Evolutionary conservation across 441 rosid genomes (phyloP), one percentile per base, ranked within the genome.

Genomic region (Mallotus repandus): DNA sequence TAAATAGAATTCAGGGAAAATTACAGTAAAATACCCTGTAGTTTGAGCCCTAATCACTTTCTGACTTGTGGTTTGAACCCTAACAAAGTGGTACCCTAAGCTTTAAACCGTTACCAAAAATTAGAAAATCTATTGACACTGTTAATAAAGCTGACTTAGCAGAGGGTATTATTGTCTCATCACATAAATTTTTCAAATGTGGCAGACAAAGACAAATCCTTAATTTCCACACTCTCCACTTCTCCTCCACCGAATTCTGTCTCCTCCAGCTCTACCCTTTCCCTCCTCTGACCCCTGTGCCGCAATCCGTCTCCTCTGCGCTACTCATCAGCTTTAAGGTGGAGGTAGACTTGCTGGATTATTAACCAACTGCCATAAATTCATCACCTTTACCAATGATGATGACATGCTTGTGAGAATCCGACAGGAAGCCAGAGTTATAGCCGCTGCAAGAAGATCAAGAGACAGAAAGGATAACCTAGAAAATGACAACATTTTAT

Each of bases 301-400:
- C 35, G 88, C 97, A 69, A 85, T 90, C 78, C 87, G 83, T 78
- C 85, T 92, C 76, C 92, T 84, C 73, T 76, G 9, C 60, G 76
- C 76, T 65, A 66, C 77, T 69, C 49, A 77, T 71, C 56, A 5
- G 73, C 78, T 52, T 41, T 2, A 6, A 18, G 19, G 4, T 19
- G 52, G 11, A 21, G 43, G 48, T 13, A 70, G 83, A 52, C 48
- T 77, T 18, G 68, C 72, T 15, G 88, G 89, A 43, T 79, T 91
- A n/a, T 74, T 91, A 50, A 87, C 94, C 69, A 93, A 91, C 79
- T 85, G 79, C 81, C 78, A 81, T 16, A 68, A 61, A 45, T 53
- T 91, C 15, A 54, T 77, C 55, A 76, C 76, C n/a, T 16, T 5
- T 5, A 1, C 55, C 55, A 18, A 52, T 54, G 75, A 86, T 43